Percentiles rank a stretch among this genome's conserved stretches.
These are phyloP conservation scores for Aspergillus pseudoviridinutans DNA, from an alignment of 2,329 filamentous ascomycete genomes.

Conservation along the genomic window DNA sequence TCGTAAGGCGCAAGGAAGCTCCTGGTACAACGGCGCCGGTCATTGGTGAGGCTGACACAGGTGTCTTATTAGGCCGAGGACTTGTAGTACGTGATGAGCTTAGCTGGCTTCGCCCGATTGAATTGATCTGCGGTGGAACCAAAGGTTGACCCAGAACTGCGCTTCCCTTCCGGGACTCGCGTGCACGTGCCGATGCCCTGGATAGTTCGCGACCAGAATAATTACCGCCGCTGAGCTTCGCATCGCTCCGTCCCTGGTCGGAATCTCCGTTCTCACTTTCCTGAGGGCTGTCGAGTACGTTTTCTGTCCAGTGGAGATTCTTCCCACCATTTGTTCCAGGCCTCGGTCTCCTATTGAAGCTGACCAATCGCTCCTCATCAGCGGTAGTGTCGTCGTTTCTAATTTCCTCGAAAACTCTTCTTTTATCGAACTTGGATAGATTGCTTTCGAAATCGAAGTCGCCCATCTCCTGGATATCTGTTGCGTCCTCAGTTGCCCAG, in stretches of 20 bases:
- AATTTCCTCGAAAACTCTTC: constrained; percentile 86
- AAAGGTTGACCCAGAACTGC: constrained; percentile 35
- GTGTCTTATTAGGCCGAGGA: constrained; percentile 37
- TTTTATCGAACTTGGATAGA: constrained; percentile 92
- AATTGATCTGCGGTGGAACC: constrained; percentile 31
- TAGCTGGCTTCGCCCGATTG: constrained; percentile 32
- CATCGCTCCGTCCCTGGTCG: constrained; percentile 39
- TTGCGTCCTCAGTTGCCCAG: constrained; percentile 95
- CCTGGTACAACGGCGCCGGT: constrained; percentile 33
- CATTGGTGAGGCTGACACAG: constrained; percentile 41
- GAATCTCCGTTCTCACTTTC: constrained; percentile 71
- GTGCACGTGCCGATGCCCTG: constrained; percentile 32
- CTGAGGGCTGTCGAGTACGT: constrained; percentile 71
- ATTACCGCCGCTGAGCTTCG: constrained; percentile 44
- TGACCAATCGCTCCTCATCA: constrained; percentile 86
- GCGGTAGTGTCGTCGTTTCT: constrained; percentile 81
- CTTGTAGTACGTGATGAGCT: constrained; percentile 36
- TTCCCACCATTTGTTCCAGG: constrained; percentile 75
- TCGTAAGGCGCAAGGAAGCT: constrained; percentile 50
- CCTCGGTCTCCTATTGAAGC: constrained; percentile 68
- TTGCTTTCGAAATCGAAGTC: constrained; percentile 93
- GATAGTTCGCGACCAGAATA: constrained; percentile 42
- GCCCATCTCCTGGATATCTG: constrained; percentile 85
- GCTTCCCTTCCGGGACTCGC: constrained; percentile 43
- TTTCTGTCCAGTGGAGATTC: constrained; percentile 88